Base-by-base conservation (phyloP, 2,329 filamentous ascomycete species). In the Ascochyta viciae-villosae region DNA sequence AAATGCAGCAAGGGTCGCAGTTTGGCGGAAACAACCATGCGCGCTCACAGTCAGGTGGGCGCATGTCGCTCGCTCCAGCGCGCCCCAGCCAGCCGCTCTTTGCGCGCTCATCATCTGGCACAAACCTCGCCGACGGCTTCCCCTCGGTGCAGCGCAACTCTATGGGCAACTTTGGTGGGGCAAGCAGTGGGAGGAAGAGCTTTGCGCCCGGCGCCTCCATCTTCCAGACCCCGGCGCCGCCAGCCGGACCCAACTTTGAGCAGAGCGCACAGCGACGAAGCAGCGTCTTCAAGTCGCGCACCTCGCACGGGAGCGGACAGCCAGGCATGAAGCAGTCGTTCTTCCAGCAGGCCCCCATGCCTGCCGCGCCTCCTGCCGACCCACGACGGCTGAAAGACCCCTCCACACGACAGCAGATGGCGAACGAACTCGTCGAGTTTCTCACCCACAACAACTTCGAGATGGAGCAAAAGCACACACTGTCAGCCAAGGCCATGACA, bases 371-470 rank as follows among this genome's bases (percentile, higher is more conserved):
- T 2, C 91, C 92, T 1, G 85, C 87, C 58, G 96, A 99, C 71
- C 94, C 95, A 1, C 86, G 96, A 53, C 90, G 93, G 13, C 80
- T 98, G 49, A 90, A 89, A 71, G 92, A 98, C 71, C 83, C 90
- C 34, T 83, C 85, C 22, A 96, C 90, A 65, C 91, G 96, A 72
- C 83, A 87, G 27, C 87, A 89, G 53, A 93, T 99, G 75, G 91
- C 89, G 7, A 90, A 95, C 66, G 93, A 99, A 70, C 78, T 99
- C 51, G 80, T 96, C 63, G 95, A 99, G 64, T 99, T 96, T 73
- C 84, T 99, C 72, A 88, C 91, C 0, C 88, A 93, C 54, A 89
- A 97, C 75, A 96, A 97, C 72, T 99, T 98, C 70, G 95, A 99
- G 77, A 87, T 97, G 84, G 93, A 98, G 66, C 96, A 96, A 88